These are phyloP conservation scores for Malus sieversii DNA, from an alignment of 306 rosid genomes.

Conservation along the genomic window DNA sequence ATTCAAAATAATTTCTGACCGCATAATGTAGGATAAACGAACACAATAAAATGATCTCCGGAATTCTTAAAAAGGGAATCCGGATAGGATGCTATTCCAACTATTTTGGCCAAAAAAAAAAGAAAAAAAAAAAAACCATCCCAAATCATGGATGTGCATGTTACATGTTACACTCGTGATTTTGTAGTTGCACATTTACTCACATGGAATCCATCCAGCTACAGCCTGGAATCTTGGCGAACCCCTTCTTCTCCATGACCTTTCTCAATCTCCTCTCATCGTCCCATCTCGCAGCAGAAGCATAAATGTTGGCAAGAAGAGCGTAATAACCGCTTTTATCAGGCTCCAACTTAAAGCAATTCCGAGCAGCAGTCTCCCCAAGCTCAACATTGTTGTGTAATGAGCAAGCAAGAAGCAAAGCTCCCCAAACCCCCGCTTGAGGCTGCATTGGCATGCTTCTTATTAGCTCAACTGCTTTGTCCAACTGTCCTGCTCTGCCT, in stretches of 20 bases:
- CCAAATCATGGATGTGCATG: neutral
- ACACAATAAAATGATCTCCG: too few species aligned
- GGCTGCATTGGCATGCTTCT: constrained; percentile 56
- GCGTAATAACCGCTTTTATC: constrained; percentile 43
- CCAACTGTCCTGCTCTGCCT: constrained; percentile 60
- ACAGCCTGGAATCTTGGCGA: constrained; percentile 46
- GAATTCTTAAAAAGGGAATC: too few species aligned
- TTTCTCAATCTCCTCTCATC: constrained; percentile 40
- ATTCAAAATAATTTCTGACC: too few species aligned
- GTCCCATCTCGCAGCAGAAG: constrained; percentile 48
- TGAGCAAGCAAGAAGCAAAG: constrained; percentile 61
- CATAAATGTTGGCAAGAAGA: constrained; percentile 55
- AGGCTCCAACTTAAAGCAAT: constrained; percentile 52
- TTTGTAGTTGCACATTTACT: neutral
- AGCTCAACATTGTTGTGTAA: constrained; percentile 44
- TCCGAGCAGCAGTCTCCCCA: constrained; percentile 56
- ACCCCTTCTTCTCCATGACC: constrained; percentile 26
- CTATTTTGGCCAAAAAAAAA: too few species aligned
- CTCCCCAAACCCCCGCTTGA: constrained; percentile 63
- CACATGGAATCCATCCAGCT: constrained; percentile 45
- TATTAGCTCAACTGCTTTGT: constrained; percentile 49
- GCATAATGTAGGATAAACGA: too few species aligned
- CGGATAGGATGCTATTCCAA: too few species aligned
- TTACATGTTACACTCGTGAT: neutral
- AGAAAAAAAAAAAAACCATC: too few species aligned